These are phyloP conservation scores for Ceratobasidium sp. DNA, from an alignment of 1,284 basidiomycete species.

Conservation along the genomic window DNA sequence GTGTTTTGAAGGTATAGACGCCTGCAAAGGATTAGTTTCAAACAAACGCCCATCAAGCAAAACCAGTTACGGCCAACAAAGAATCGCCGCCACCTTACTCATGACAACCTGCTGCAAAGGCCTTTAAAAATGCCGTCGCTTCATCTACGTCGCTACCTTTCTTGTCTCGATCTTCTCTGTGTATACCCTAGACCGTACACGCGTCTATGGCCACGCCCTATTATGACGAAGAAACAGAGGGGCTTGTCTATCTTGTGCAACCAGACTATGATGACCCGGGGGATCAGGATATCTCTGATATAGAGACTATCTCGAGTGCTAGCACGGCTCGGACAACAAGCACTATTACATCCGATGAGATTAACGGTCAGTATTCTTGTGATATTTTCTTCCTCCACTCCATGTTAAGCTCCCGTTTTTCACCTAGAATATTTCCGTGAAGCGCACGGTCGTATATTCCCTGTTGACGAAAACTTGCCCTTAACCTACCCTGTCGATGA, in stretches of 20 bases:
- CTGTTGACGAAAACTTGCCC: slow-evolving; percentile 38
- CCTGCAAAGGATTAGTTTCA: too few species aligned
- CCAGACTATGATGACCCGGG: slow-evolving; percentile 9
- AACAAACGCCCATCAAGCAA: too few species aligned
- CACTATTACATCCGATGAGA: slow-evolving; percentile 37
- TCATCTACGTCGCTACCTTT: too few species aligned
- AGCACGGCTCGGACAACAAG: slow-evolving; percentile 34
- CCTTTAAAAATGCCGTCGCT: too few species aligned
- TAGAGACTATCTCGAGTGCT: slow-evolving; percentile 39
- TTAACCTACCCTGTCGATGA: slow-evolving; percentile 34
- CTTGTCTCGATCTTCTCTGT: too few species aligned
- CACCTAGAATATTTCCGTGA: slow-evolving; percentile 39
- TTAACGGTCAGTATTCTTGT: slow-evolving; percentile 8
- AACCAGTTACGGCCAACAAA: too few species aligned
- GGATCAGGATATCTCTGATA: slow-evolving; percentile 31
- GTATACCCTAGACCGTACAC: too few species aligned
- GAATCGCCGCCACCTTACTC: too few species aligned
- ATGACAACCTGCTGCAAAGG: too few species aligned
- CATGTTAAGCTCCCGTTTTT: neutral
- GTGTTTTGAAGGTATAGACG: too few species aligned
- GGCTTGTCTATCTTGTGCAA: slow-evolving; percentile 18
- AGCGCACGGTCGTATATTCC: slow-evolving; percentile 22
- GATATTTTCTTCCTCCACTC: neutral
- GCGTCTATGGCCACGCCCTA: slow-evolving; percentile 26
- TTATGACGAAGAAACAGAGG: slow-evolving; percentile 35